Base-by-base conservation (phyloP, 2,329 filamentous ascomycete genomes). In the Truncatella angustata region DNA sequence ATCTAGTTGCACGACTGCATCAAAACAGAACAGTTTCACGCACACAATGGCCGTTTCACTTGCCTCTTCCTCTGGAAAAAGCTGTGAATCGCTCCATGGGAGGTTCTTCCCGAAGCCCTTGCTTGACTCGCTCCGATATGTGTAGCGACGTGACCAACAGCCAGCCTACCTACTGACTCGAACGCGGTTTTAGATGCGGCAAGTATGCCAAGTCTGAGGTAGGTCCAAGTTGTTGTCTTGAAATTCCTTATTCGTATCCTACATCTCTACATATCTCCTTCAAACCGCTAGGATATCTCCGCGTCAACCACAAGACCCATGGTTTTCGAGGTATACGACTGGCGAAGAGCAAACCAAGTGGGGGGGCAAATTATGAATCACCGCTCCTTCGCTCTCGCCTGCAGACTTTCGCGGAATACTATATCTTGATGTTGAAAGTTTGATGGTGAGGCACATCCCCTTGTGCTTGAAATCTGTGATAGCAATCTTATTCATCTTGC, bases 261-360 rank as follows among this genome's bases (percentile, higher is more conserved):
- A n/a, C n/a, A n/a, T 43, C 40, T 26, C 24, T 16, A 23, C 4
- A 26, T 44, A 18, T 16, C 5, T 12, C 40, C 2, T 23, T 10
- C 43, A 32, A 53, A 69, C 75, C 88, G 90, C 90, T 85, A 87
- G 81, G 75, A 83, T 91, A 96, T 96, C 90, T 88, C 88, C 90
- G 86, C 85, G 84, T 86, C 80, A 82, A 86, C 84, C 87, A 79
- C 75, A 62, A 73, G 64, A 63, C 72, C 77, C 66, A 87, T 90
- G 88, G 86, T 84, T 87, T 80, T 84, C 84, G 84, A 90, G 91
- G 87, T 96, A 96, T 85, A 96, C 88, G 85, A 84, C 82, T 92
- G 83, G 91, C 91, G 89, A 80, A 96, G 79, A 96, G 73, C 64
- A 80, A 94, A 66, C 68, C 63, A 70, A 71, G 66, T 67, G 66